Percentiles rank a stretch among this genome's conserved stretches.
phyloP scores from a whole-genome alignment of 2,329 filamentous ascomycete species.

The Macroventuria anomochaeta region DNA sequence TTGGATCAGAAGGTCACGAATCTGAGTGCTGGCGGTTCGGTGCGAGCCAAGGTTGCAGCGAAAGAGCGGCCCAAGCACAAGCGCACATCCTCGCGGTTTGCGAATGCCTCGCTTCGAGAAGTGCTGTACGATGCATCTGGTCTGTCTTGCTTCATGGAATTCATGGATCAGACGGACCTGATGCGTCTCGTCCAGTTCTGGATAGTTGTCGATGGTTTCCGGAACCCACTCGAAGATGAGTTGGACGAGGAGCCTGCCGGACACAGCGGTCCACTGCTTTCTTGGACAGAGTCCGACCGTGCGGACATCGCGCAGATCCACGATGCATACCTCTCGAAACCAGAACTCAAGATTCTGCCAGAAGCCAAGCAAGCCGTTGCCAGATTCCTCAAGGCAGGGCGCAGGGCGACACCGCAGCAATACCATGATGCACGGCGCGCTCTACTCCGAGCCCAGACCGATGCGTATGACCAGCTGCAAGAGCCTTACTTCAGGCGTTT shows the following conservation, averaged over 20 bases:
- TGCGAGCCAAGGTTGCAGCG: conserved; percentile 49
- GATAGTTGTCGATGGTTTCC: conserved; percentile 95
- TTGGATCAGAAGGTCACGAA: conserved; percentile 88
- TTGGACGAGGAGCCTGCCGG: conserved; percentile 69
- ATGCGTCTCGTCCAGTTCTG: conserved; percentile 96
- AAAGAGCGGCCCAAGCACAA: conserved; percentile 48
- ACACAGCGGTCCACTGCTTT: conserved; percentile 56
- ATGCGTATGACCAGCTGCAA: conserved; percentile 84
- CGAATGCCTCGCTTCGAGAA: conserved; percentile 79
- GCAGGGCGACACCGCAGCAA: conserved; percentile 75
- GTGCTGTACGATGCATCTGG: conserved; percentile 89
- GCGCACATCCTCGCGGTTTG: conserved; percentile 66
- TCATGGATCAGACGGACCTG: conserved; percentile 88
- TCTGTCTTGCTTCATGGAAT: conserved; percentile 99
- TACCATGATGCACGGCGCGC: conserved; percentile 83
- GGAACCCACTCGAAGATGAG: conserved; percentile 89
- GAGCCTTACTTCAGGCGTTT: conserved; percentile 81
- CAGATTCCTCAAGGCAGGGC: conserved; percentile 79
- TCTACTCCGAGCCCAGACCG: conserved; percentile 81
- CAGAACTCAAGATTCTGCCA: conserved; percentile 79
- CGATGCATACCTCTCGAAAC: conserved; percentile 82
- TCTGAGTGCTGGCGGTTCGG: conserved; percentile 71
- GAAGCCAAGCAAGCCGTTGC: conserved; percentile 73
- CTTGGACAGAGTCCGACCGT: conserved; percentile 84
- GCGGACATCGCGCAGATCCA: conserved; percentile 90